Percentiles rank a stretch among this genome's conserved stretches.
These are phyloP conservation scores for Alternaria hordeiaustralica DNA, from an alignment of 2,329 filamentous ascomycete species.

Conservation along the genomic window DNA sequence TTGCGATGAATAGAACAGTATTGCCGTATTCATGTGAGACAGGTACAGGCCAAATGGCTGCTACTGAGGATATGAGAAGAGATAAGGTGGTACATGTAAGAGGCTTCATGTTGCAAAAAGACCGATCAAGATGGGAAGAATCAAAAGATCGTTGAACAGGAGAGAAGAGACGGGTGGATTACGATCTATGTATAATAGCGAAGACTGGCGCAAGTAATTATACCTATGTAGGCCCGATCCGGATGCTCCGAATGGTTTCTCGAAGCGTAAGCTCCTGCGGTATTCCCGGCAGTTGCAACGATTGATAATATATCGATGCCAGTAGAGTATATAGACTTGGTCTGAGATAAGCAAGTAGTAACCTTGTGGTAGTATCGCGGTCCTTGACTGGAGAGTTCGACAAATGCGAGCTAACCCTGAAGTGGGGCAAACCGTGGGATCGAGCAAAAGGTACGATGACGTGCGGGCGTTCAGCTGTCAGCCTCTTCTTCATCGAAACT, in stretches of 20 bases:
- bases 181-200: constrained; percentile 5
- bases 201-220: constrained; percentile 20
- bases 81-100: constrained; percentile 10
- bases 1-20: constrained; percentile 49
- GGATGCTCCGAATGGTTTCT: neutral
- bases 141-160: neutral
- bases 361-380: neutral
- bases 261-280: neutral
- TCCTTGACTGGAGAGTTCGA: neutral
- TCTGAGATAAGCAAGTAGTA: neutral
- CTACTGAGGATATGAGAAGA: constrained; percentile 30
- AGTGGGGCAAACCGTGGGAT: neutral
- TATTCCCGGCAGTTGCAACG: neutral
- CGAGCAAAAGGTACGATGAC: neutral
- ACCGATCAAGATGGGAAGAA: neutral
- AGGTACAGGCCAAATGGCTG: constrained; percentile 55
- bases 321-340: neutral
- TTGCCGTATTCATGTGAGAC: constrained; percentile 47
- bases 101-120: constrained; percentile 32
- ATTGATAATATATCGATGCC: neutral
- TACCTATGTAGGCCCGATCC: constrained; percentile 3
- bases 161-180: neutral
- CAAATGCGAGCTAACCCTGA: neutral
- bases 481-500: neutral
- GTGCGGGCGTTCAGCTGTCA: neutral